Base-by-base conservation (phyloP, 192 early-diverging fungal genomes). In the Entophlyctis luteolus region DNA sequence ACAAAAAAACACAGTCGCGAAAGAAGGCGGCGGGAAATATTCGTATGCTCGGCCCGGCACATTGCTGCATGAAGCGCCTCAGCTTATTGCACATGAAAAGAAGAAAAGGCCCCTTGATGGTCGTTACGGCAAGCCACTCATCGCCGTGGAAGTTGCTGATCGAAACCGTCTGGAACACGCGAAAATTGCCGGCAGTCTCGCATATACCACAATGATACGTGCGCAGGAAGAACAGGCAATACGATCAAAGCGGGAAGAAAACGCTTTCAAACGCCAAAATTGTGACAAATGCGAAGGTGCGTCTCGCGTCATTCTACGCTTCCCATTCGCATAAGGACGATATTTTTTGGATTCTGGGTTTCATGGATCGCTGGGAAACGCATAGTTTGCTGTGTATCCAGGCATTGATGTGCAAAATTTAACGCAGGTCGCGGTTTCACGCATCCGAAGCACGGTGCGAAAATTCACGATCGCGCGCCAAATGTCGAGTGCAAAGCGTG, bases 401-500 rank as follows among this genome's bases (percentile, higher is more conserved):
- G n/a, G n/a, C n/a, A n/a, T n/a, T n/a, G n/a, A n/a, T n/a, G n/a
- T n/a, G n/a, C n/a, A n/a, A 42, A 8, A 42, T n/a, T n/a, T 23
- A 53, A 57, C 2, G 2, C 2, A 66, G 50, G 50, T 1, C n/a
- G 27, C n/a, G 63, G 63, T 27, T 54, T 39, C 25, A 49, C 48
- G 20, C 63, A 66, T 36, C 63, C 63, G n/a, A 63, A 34, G 5
- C 35, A 50, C 36, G 36, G 34, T 25, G 16, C 32, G 10, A 66
- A 66, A 31, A 54, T 47, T 12, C 63, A 66, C 36, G 50, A 66
- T 28, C 25, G 27, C 0, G 39, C 5, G 39, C 28, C 63, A 18
- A 66, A 8, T 22, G 63, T 66, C 34, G 25, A 66, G 49, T 66
- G 63, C 50, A 66, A 66, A 38, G 14, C 25, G 18, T 66, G 50